Conservation (phyloP, 2,329 filamentous ascomycete species). For the Remersonia thermophila region DNA sequence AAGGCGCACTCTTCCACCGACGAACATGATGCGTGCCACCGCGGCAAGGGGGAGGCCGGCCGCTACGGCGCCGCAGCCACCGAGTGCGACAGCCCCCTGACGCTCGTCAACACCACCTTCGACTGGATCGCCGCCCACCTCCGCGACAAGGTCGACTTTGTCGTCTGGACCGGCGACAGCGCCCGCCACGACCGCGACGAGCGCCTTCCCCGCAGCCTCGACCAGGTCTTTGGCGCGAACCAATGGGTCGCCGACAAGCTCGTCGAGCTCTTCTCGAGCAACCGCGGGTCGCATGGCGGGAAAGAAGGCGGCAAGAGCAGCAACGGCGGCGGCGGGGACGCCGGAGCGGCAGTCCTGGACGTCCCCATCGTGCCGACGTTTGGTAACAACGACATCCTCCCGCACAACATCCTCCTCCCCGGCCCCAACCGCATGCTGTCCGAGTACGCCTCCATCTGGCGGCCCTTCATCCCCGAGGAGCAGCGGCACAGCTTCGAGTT, state of each 20-base stretch:
- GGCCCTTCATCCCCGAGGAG: constrained; percentile 76
- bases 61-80: constrained; percentile 74
- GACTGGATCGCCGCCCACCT: constrained; percentile 73
- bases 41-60: constrained; percentile 63
- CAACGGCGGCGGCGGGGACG: constrained; percentile 34
- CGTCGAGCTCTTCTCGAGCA: constrained; percentile 54
- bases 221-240: constrained; percentile 71
- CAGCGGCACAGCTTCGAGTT: constrained; percentile 84
- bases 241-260: constrained; percentile 64
- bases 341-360: constrained; percentile 28
- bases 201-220: constrained; percentile 57
- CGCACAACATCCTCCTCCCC: constrained; percentile 80
- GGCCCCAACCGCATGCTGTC: constrained; percentile 83
- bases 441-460: constrained; percentile 68
- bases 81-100: constrained; percentile 74
- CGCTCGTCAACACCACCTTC: constrained; percentile 78
- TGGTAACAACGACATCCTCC: constrained; percentile 95
- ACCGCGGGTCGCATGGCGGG: constrained; percentile 32
- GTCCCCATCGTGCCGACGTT: constrained; percentile 82
- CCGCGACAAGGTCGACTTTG: constrained; percentile 71
- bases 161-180: constrained; percentile 87
- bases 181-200: constrained; percentile 85
- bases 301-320: constrained; percentile 30
- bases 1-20: constrained; percentile 62
- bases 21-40: constrained; percentile 63